Conservation (phyloP, 768 basidiomycete species). For the Lactarius vividus region DNA sequence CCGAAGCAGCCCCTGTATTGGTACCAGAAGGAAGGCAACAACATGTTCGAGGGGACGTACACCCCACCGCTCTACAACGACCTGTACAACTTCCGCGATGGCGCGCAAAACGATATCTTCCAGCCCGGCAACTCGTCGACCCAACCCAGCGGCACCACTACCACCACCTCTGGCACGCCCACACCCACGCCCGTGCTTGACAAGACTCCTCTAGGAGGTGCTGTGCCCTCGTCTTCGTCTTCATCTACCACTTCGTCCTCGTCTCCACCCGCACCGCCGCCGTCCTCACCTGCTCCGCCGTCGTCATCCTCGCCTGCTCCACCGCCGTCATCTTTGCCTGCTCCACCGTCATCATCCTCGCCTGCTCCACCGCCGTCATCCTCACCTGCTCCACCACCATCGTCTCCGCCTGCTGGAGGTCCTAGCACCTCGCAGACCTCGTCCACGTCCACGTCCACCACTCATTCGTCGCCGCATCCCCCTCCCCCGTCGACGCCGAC, state of each 20-base stretch:
- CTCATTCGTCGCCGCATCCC: too few species aligned
- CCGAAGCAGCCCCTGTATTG: conserved; percentile 43
- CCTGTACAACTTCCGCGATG: conserved; percentile 42
- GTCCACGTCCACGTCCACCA: too few species aligned
- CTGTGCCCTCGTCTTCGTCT: too few species aligned
- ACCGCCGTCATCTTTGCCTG: neutral
- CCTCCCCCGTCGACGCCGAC: too few species aligned
- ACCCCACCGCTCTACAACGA: conserved; percentile 38
- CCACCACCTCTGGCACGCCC: neutral
- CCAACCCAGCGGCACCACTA: neutral
- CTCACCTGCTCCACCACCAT: neutral
- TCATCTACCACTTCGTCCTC: neutral
- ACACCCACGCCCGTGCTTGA: too few species aligned
- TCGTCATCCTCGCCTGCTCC: neutral
- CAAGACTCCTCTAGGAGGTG: neutral
- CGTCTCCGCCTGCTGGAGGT: too few species aligned
- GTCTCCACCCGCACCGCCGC: neutral
- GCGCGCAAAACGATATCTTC: conserved; percentile 46
- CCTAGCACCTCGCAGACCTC: too few species aligned
- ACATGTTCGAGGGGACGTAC: conserved; percentile 37
- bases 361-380: neutral
- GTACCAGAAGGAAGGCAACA: conserved; percentile 40
- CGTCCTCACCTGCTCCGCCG: neutral
- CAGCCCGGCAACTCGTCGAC: neutral
- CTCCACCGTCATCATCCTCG: neutral